Evolutionary conservation across 805 yeast species (phyloP).

Genomic region (Saccharomycopsis fermentans): DNA sequence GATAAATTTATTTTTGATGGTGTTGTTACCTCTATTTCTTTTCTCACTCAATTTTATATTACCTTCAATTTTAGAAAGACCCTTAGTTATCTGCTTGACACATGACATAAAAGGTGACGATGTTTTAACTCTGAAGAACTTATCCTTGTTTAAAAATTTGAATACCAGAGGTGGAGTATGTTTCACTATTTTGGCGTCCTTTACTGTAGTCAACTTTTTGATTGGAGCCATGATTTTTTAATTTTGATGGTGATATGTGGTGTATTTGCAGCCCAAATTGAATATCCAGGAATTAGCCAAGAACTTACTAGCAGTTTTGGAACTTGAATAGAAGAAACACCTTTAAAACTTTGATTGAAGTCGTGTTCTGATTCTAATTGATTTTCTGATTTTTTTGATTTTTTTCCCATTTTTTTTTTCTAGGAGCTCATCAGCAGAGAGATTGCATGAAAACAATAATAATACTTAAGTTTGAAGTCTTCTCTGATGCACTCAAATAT

Average conservation of each 20-base stretch:
- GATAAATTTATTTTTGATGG: slow-evolving; percentile 31
- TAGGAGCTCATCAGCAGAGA: background rate
- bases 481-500: background rate
- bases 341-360: no score
- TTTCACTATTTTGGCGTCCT: slow-evolving; percentile 30
- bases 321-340: no score
- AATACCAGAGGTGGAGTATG: slow-evolving; percentile 43
- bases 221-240: background rate
- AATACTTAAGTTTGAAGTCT: background rate
- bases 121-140: slow-evolving; percentile 48
- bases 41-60: slow-evolving; percentile 34
- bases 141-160: slow-evolving; percentile 34
- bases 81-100: slow-evolving; percentile 50
- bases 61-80: slow-evolving; percentile 26
- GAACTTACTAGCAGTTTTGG: no score
- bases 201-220: background rate
- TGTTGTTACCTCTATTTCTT: slow-evolving; percentile 20
- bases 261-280: no score
- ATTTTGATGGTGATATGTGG: background rate
- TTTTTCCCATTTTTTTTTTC: no score
- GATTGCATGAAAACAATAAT: background rate
- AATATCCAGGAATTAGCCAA: no score
- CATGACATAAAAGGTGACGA: slow-evolving; percentile 67
- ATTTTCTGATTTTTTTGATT: no score
- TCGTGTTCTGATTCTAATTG: no score